Base-by-base conservation (phyloP, 2,329 filamentous ascomycete genomes). In the Exserohilum turcica region DNA sequence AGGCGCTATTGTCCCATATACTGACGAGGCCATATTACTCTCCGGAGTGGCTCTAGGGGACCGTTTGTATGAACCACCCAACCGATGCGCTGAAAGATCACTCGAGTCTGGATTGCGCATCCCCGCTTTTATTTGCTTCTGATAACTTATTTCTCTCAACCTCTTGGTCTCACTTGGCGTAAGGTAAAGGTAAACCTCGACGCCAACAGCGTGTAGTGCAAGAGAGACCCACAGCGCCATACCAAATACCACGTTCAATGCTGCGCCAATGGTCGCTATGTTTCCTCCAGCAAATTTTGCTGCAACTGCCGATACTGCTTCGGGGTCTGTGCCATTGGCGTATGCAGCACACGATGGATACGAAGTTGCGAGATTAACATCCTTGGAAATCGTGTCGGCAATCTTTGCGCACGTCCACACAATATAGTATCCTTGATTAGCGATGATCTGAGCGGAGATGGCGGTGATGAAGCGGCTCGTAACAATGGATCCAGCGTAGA, bases 161-260 rank as follows among this genome's bases (percentile, higher is more conserved):
- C 84, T 74, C 38, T 84, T 75, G 1, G 74, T 72, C 60, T 87
- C 84, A 10, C 67, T 76, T 0, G 83, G 82, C 0, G 84, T 87
- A 27, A 72, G 58, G 29, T 67, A 60, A 3, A 72, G 51, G 72
- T 85, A 77, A 2, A 71, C 19, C 49, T 76, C 72, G 2, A 76
- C 63, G 19, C 70, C 69, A 24, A 64, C 8, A 10, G 61, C 74
- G 59, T 87, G 84, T 1, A 87, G 43, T 0, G 76, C 56, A 2
- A 85, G 60, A 0, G 82, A 78, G 5, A 86, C 48, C 81, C 82
- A 87, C 1, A 79, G 49, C 0, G 79, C 78, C 60, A 80, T 77
- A 3, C 82, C 83, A 54, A 86, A 86, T 1, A 64, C 70, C 1
- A 79, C 43, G 15, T 78, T 75, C 13, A 85, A 65, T 0, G 74